Conservation (phyloP, 2,329 filamentous ascomycete genomes). For the Aspergillus sergii region DNA sequence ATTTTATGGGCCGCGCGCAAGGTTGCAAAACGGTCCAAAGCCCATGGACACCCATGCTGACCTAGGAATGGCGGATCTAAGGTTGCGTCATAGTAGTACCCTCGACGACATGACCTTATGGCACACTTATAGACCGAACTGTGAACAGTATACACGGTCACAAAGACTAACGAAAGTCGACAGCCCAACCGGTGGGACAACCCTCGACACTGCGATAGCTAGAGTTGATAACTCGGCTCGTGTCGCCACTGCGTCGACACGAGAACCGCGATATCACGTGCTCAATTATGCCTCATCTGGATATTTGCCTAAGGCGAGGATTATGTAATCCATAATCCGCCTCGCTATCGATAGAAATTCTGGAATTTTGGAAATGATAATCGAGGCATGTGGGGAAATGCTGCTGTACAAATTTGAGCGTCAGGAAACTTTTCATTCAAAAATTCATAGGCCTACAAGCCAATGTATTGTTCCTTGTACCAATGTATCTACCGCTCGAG, state of each 20-base stretch:
- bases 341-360: constrained; percentile 20
- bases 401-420: neutral
- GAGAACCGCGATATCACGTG: constrained; percentile 27
- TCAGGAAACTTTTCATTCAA: constrained; percentile 6
- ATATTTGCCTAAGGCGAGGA: constrained; percentile 10
- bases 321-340: constrained; percentile 23
- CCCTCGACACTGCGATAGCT: neutral
- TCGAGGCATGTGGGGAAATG: constrained; percentile 17
- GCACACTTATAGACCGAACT: neutral
- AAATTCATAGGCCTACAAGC: constrained; percentile 11
- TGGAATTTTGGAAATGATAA: constrained; percentile 18
- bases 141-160: neutral
- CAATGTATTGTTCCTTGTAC: constrained; percentile 20
- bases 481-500: constrained; percentile 35
- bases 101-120: neutral
- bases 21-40: constrained; percentile 97
- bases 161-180: neutral
- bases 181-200: neutral
- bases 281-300: constrained; percentile 20
- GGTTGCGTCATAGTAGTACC: constrained; percentile 2
- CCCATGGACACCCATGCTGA: constrained; percentile 89
- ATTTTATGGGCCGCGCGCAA: constrained; percentile 91
- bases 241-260: constrained; percentile 18
- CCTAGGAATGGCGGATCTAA: constrained; percentile 9
- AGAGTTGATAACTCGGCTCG: neutral